Evolutionary conservation across 2,329 filamentous ascomycete species (phyloP).

Genomic region (Calonectria pteridis): DNA sequence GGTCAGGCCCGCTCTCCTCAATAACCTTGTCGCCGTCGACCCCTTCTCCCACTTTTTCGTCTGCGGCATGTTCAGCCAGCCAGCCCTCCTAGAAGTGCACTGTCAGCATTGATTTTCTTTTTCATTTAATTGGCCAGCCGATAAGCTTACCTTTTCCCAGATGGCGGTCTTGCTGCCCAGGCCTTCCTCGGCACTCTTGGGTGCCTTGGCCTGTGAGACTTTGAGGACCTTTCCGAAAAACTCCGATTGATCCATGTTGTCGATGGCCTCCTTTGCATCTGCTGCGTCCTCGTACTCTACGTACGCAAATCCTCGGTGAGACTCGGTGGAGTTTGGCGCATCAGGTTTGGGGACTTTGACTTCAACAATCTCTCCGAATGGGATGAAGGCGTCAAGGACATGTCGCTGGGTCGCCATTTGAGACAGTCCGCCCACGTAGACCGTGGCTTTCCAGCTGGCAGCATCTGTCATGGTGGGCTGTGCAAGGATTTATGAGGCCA

Average conservation of each 20-base stretch:
- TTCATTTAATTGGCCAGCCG: neutral
- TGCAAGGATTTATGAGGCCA: neutral
- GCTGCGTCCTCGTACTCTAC: constrained; percentile 90
- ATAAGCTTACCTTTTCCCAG: constrained; percentile 87
- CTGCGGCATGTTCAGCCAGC: constrained; percentile 87
- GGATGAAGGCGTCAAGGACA: constrained; percentile 91
- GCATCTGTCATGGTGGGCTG: constrained; percentile 78
- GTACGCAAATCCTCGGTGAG: constrained; percentile 94
- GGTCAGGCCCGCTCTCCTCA: constrained; percentile 76
- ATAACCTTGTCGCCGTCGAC: constrained; percentile 36
- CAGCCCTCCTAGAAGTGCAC: constrained; percentile 80
- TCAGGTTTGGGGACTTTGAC: constrained; percentile 92
- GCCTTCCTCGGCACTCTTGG: constrained; percentile 89
- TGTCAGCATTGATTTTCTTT: constrained; percentile 18
- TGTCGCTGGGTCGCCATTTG: constrained; percentile 80
- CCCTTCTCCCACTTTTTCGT: constrained; percentile 73
- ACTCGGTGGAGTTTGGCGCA: constrained; percentile 79
- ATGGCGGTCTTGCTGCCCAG: constrained; percentile 93
- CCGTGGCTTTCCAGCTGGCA: constrained; percentile 86
- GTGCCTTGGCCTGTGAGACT: constrained; percentile 90
- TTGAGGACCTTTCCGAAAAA: constrained; percentile 93
- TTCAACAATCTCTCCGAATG: constrained; percentile 95
- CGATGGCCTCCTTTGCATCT: constrained; percentile 94
- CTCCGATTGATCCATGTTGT: constrained; percentile 99
- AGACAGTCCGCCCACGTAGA: constrained; percentile 92